These are phyloP conservation scores for Ensete ventricosum DNA, from an alignment of 176 grass and related monocot species.

Conservation along the genomic window DNA sequence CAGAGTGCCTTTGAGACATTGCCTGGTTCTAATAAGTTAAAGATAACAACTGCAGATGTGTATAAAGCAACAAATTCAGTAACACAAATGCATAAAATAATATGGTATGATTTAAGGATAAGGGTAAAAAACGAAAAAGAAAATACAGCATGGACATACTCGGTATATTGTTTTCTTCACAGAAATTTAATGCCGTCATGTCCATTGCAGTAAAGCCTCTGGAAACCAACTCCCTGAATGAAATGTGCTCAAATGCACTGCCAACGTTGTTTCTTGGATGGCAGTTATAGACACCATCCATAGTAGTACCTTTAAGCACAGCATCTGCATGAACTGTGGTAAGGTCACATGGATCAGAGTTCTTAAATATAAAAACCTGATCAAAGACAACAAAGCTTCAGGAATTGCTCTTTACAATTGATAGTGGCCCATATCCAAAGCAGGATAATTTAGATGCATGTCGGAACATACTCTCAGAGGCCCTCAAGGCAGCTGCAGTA, in stretches of 20 bases:
- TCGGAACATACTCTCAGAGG: constrained; percentile 1
- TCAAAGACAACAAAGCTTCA: background rate
- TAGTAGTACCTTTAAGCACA: constrained; percentile 1
- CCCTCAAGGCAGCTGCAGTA: constrained; percentile 7
- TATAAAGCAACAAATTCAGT: background rate
- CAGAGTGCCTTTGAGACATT: constrained; percentile 82
- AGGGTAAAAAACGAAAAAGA: background rate
- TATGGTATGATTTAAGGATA: background rate
- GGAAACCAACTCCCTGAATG: constrained; percentile 15
- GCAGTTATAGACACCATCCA: background rate
- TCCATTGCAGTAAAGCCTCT: constrained; percentile 12
- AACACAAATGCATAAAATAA: background rate
- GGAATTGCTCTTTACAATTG: background rate
- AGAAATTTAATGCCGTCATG: constrained; percentile 3
- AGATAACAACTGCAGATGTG: constrained; percentile 68
- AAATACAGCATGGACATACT: background rate
- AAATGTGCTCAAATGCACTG: constrained; percentile 5
- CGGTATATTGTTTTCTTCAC: constrained; percentile 10
- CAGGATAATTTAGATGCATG: background rate
- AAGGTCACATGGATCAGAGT: background rate
- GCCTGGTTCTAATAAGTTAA: constrained; percentile 76
- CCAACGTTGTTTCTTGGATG: background rate
- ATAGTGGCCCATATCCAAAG: background rate
- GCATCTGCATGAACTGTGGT: constrained; percentile 7
- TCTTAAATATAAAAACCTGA: background rate